A percentile compares a stretch with the other conserved stretches of the same genome.
Conservation (phyloP, 2,329 filamentous ascomycete genomes). For the Verticillium klebahnii region DNA sequence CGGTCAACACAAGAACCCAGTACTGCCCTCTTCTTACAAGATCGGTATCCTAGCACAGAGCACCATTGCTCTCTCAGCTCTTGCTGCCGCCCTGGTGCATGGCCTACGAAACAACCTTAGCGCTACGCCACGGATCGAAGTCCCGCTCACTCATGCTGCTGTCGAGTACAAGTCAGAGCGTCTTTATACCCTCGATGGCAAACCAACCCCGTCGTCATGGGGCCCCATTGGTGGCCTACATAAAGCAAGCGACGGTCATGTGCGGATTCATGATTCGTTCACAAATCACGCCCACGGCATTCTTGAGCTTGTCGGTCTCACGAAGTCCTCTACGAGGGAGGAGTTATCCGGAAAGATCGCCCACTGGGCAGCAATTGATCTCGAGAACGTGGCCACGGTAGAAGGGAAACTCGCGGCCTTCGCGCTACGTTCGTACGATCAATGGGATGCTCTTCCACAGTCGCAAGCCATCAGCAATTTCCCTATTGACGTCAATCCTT, state of each 20-base stretch:
- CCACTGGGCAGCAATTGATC: conserved; percentile 18
- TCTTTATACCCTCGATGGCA: conserved; percentile 38
- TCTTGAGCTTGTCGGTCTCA: conserved; percentile 36
- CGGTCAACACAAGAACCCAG: conserved; percentile 10
- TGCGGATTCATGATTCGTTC: conserved; percentile 52
- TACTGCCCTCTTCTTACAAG: conserved; percentile 47
- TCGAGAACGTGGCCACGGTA: conserved; percentile 7
- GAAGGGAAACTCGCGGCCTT: conserved; percentile 38
- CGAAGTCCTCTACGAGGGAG: conserved; percentile 23
- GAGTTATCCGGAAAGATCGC: conserved; percentile 31
- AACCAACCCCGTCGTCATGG: conserved; percentile 26
- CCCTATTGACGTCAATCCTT: conserved; percentile 35
- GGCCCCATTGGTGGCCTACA: conserved; percentile 47
- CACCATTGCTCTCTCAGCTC: conserved; percentile 44
- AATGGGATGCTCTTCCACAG: conserved; percentile 49
- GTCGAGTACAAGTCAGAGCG: conserved; percentile 50
- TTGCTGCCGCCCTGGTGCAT: conserved; percentile 42
- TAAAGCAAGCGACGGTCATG: conserved; percentile 42
- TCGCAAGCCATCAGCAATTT: conserved; percentile 35
- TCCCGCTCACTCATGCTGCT: conserved; percentile 39
- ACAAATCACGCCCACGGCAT: conserved; percentile 42
- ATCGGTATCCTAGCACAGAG: conserved; percentile 47
- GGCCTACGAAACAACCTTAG: conserved; percentile 22
- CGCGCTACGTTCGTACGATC: conserved; percentile 40
- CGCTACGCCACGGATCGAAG: conserved; percentile 29